Evolutionary conservation across 2,329 filamentous ascomycete species (phyloP).

Genomic region (Trichocomaceae sp.): DNA sequence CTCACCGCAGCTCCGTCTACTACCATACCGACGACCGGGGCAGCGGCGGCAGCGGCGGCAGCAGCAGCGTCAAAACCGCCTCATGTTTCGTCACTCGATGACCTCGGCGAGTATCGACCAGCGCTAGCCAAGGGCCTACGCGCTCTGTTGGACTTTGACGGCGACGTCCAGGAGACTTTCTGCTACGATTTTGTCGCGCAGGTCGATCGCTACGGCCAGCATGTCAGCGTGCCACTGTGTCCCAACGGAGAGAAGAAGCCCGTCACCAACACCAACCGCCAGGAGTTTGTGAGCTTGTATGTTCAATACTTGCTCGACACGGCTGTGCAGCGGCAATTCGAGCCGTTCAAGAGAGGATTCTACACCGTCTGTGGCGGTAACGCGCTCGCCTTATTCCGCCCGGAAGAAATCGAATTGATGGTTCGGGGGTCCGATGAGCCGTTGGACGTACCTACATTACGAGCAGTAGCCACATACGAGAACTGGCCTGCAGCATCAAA

Average conservation of each 20-base stretch:
- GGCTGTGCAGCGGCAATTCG: constrained; percentile 73
- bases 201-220: constrained; percentile 67
- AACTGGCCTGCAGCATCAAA: constrained; percentile 64
- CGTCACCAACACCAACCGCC: constrained; percentile 77
- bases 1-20: constrained; percentile 66
- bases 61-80: constrained; percentile 50
- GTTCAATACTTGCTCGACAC: constrained; percentile 72
- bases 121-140: constrained; percentile 66
- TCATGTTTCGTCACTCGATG: constrained; percentile 70
- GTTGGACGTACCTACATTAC: constrained; percentile 69
- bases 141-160: constrained; percentile 73
- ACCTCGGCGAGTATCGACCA: constrained; percentile 76
- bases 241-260: constrained; percentile 63
- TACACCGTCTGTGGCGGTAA: constrained; percentile 88
- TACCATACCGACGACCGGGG: constrained; percentile 36
- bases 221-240: constrained; percentile 62
- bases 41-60: no score
- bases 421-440: constrained; percentile 78
- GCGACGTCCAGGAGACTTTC: constrained; percentile 73
- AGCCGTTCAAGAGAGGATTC: constrained; percentile 90
- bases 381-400: constrained; percentile 76
- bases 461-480: constrained; percentile 72
- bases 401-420: constrained; percentile 85
- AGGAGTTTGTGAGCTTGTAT: constrained; percentile 82
- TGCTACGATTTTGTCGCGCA: constrained; percentile 75